Evolutionary conservation across 352 stramenopile genomes (phyloP), one percentile per base, ranked within the genome.

Genomic region (Pythium aquatile): DNA sequence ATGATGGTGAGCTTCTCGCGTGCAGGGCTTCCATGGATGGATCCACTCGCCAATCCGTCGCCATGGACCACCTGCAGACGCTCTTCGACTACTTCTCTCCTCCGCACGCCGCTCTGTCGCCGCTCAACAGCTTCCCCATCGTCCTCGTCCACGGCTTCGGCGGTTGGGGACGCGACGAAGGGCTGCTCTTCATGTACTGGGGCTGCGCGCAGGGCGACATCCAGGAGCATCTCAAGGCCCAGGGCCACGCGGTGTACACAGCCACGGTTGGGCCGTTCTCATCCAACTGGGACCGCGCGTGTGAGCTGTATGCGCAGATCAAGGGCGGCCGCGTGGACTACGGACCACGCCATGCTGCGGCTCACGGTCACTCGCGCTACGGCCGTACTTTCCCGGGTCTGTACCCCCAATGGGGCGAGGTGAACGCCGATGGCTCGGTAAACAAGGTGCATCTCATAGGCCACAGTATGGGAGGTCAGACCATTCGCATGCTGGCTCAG

Each of bases 391-490:
- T 78, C 61, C 72, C 77, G n/a, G 81, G 77, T 5, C 46, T 90
- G 20, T 87, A 83, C 53, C 76, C 77, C 1, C 55, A 79, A 9
- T 91, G 82, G 80, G 78, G 80, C 8, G 63, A 71, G 29, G 75
- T 72, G 3, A 33, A 33, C 51, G 69, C 63, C 11, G 72, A 87
- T 58, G 79, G 79, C 9, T 74, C 67, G 3, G 72, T 87, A 40
- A 83, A 88, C 59, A 88, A 87, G 53, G 61, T 91, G 2, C 80
- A 90, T 53, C 60, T 91, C 17, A 28, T 91, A 3, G 80, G 83
- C 13, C 83, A 91, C 77, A 87, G 75, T 26, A 90, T 91, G 81
- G 83, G 83, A 30, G 83, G 83, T 11, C 79, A 87, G 61, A 91
- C 83, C 11, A 66, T 88, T 16, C 77, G 83, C 40, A 90, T 89